Base-by-base conservation (phyloP, 2,329 filamentous ascomycete genomes). In the Moelleriella libera region DNA sequence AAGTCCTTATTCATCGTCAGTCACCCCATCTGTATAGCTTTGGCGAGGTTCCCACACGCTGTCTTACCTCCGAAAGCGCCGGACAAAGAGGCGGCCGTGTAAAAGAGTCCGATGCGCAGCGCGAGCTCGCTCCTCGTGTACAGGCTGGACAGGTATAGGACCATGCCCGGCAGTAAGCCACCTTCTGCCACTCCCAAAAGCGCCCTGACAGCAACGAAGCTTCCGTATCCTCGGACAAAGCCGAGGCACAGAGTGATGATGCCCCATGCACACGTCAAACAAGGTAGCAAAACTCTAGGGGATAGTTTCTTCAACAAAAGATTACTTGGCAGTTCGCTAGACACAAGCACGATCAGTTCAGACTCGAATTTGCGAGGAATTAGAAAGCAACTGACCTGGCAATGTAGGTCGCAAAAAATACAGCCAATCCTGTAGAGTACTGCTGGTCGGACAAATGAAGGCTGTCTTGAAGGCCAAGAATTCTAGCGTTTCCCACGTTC, bases 101-200 rank as follows among this genome's bases (percentile, higher is more conserved):
- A 87, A 0, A 88, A 70, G 53, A 85, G 86, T 1, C 81, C 82
- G 3, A 87, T 80, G 3, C 85, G 77, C 43, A 87, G 63, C 4
- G 82, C 83, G 2, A 88, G 72, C 61, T 88, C 83, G 28, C 73
- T 72, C 57, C 83, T 83, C 44, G 78, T 83, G 65, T 88, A 88
- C 68, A 86, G 88, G 53, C 87, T 74, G 0, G 83, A 87, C 21
- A 88, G 69, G 54, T 86, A 86, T n/a, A 82, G 65, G 3, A 76
- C 79, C 53, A 84, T 64, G 0, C 83, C 82, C 0, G 83, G 83
- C 52, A 86, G 85, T 0, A 86, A 64, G 0, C 82, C 82, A 0
- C 78, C 82, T 62, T 86, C 82, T 39, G 85, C 72, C 6, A 74
- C 68, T 5, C 84, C 84, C 0, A 88, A 73, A 10, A 88, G 64